Base-by-base conservation (phyloP, 495 filamentous ascomycete species). In the Pyrenula aspistea region DNA sequence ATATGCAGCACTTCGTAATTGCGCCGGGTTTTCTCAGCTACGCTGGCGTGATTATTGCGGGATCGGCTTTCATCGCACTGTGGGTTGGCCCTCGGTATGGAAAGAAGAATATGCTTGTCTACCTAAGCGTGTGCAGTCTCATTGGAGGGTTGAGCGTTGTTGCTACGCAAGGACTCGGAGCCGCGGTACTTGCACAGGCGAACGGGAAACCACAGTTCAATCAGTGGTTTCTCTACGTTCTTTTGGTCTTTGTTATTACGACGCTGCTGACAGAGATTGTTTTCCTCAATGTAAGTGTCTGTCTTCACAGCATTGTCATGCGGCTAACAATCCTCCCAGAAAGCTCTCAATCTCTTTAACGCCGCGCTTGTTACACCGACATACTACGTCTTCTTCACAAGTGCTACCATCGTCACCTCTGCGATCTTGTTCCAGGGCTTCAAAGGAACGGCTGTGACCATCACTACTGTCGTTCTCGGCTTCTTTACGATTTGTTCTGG, bases 331-430 rank as follows among this genome's bases (percentile, higher is more conserved):
- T 19, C n/a, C 36, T 25, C 61, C 61, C 71, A 98, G 93, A 98
- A 98, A 96, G 93, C 93, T 19, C 78, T 98, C 48, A 98, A 98
- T 67, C 63, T 98, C 51, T 98, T 93, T 77, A 98, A 98, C 65
- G 94, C 93, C 24, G 93, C 93, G 1, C 80, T 98, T 57, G 93
- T 98, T 54, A 98, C 93, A 0, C 93, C 93, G 0, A 98, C 93
- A 2, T 98, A 98, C 71, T 98, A 98, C 66, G 93, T 98, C 59
- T 91, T 89, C 74, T 98, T 98, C 69, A 98, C 93, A 50, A 93
- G 83, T 62, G 83, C 89, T 15, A 98, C 93, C 2, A 96, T 98
- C 60, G 81, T 97, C 58, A 92, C 89, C 8, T 96, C 90, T 0
- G 89, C 91, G 4, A 82, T 98, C 22, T 75, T 98, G 15, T 98